Evolutionary conservation across 176 grass and related monocot species (phyloP).

Genomic region (Carex parvula): DNA sequence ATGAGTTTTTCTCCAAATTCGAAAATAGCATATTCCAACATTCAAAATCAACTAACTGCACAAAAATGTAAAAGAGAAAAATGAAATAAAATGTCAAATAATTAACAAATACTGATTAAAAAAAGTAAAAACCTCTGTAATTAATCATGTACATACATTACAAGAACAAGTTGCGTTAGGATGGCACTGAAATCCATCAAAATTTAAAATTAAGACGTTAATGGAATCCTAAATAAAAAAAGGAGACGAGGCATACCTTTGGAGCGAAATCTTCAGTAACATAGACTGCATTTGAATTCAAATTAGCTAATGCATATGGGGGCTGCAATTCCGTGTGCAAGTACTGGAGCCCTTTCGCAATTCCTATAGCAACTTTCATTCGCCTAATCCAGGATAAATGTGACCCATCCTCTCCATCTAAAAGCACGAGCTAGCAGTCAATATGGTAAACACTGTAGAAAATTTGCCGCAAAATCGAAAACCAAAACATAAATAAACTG

Average conservation of each 20-base stretch:
- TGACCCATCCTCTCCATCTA: slow-evolving; percentile 70
- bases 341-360: slow-evolving; percentile 71
- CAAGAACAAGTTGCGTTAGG: not conserved
- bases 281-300: slow-evolving; percentile 67
- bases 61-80: not conserved
- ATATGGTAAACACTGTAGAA: not conserved
- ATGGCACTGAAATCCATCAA: not conserved
- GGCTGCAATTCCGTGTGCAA: slow-evolving; percentile 76
- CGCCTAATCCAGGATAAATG: slow-evolving; percentile 86
- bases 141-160: not conserved
- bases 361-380: slow-evolving; percentile 92
- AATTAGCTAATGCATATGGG: slow-evolving; percentile 61
- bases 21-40: slow-evolving; percentile 83
- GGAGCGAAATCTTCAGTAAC: slow-evolving; percentile 88
- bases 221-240: not conserved
- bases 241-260: slow-evolving; percentile 38
- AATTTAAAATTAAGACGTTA: not conserved
- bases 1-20: slow-evolving; percentile 38
- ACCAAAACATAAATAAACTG: not conserved
- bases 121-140: not conserved
- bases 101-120: not conserved
- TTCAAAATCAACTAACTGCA: slow-evolving; percentile 95
- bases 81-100: not conserved
- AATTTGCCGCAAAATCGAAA: not conserved
- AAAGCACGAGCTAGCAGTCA: slow-evolving; percentile 3